Evolutionary conservation across 352 stramenopile genomes (phyloP), one percentile per base, ranked within the genome.

Genomic region (Sclerospora graminicola): DNA sequence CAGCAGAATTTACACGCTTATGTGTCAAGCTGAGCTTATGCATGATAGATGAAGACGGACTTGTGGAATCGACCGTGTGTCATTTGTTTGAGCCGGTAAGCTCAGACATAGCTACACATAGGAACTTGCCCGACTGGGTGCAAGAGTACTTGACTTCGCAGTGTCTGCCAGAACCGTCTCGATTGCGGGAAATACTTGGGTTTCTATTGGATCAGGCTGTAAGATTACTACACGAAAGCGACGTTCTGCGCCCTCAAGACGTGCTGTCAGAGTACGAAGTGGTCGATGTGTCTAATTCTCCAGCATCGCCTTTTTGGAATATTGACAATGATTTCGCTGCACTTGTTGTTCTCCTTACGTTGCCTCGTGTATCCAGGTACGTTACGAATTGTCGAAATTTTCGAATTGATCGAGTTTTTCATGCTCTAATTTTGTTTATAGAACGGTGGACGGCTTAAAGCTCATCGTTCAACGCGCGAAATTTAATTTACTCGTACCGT

Each of bases 401-500:
- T 14, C 38, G 6, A 26, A 7, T 6, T 6, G 21, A 26, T 26
- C 21, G 21, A 26, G 21, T 26, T 26, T 26, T n/a, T 26, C 4
- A 26, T 26, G 21, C 6, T 26, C 4, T 26, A 26, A 26, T 26
- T 26, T 21, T 55, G 27, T 19, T 21, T 49, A 37, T 47, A 67
- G 58, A 37, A 63, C 58, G 32, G 53, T 60, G 48, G 69, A 89
- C 20, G 79, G 69, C 7, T 56, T 91, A 21, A 61, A 51, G n/a
- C 52, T 89, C 32, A 71, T 91, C n/a, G 54, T 63, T 2, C 52
- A 66, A 21, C 57, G 62, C 7, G 33, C 57, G 0, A 53, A 70
- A 24, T 82, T 83, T 34, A 63, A 69, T 33, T 65, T 89, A 18
- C 82, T 89, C 36, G 54, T 92, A 21, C 72, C 77, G 28, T 92